Evolutionary conservation across 2,329 filamentous ascomycete genomes (phyloP).

Genomic region (Akanthomyces muscarius): DNA sequence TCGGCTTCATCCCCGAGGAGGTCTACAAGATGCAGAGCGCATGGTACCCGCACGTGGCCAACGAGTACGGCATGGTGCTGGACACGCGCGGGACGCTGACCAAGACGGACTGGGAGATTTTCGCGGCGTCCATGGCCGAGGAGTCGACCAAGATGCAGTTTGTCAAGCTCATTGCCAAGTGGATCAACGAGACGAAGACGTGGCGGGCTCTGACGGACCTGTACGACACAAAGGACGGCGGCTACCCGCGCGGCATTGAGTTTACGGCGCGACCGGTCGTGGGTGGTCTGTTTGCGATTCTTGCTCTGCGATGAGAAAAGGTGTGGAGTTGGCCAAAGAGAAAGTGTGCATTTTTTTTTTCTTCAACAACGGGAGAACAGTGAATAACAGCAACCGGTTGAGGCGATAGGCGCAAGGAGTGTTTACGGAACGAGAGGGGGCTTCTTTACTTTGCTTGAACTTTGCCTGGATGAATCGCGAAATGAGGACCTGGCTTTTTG

Average conservation of each 20-base stretch:
- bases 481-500: not conserved
- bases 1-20: slow-evolving; percentile 68
- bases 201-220: slow-evolving; percentile 73
- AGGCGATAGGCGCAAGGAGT: no score
- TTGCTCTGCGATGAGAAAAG: slow-evolving; percentile 50
- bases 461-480: slow-evolving; percentile 47
- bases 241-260: slow-evolving; percentile 57
- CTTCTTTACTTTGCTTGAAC: not conserved
- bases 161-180: slow-evolving; percentile 63
- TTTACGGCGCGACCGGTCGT: slow-evolving; percentile 79
- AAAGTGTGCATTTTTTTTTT: no score
- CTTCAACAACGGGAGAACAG: not conserved
- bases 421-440: not conserved
- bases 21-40: slow-evolving; percentile 74
- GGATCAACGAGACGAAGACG: slow-evolving; percentile 70
- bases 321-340: not conserved
- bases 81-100: slow-evolving; percentile 78
- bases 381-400: not conserved
- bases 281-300: slow-evolving; percentile 74
- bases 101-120: slow-evolving; percentile 86
- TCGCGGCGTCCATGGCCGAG: slow-evolving; percentile 70
- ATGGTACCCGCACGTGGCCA: slow-evolving; percentile 70
- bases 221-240: slow-evolving; percentile 67
- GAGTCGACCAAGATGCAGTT: slow-evolving; percentile 60
- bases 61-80: slow-evolving; percentile 76